Evolutionary conservation across 2,329 filamentous ascomycete genomes (phyloP).

Genomic region (Didymella keratinophila): DNA sequence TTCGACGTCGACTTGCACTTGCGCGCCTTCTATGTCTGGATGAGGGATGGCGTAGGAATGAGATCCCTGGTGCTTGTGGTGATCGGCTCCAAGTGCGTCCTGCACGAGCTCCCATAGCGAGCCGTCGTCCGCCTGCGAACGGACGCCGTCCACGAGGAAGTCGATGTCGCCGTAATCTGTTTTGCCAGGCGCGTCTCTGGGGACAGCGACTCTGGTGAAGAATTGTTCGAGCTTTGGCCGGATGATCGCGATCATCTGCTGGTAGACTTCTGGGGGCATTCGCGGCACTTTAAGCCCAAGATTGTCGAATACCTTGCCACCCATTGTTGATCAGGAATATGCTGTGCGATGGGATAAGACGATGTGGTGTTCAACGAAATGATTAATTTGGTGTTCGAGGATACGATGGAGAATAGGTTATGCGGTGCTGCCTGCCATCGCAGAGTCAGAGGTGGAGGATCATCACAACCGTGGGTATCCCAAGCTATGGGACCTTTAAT

Average conservation of each 20-base stretch:
- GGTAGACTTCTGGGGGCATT: conserved; percentile 68
- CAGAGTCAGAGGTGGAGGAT: conserved; percentile 5
- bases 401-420: background rate
- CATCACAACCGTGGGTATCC: no score
- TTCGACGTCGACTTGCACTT: conserved; percentile 75
- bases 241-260: conserved; percentile 57
- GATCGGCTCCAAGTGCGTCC: conserved; percentile 56
- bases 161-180: conserved; percentile 76
- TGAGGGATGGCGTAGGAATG: conserved; percentile 61
- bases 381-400: background rate
- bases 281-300: conserved; percentile 64
- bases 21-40: conserved; percentile 38
- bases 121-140: conserved; percentile 27
- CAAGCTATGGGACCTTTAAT: no score
- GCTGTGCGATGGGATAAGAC: background rate
- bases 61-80: conserved; percentile 34
- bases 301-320: conserved; percentile 59
- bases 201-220: conserved; percentile 64
- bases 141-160: conserved; percentile 61
- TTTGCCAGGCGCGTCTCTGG: conserved; percentile 75
- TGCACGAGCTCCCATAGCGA: conserved; percentile 47
- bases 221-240: conserved; percentile 58
- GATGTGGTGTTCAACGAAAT: no score
- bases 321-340: conserved; percentile 63
- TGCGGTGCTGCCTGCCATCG: conserved; percentile 3